Evolutionary conservation across 2,329 filamentous ascomycete genomes (phyloP), one percentile per base, ranked within the genome.

Genomic region (Sarocladium kiliense): DNA sequence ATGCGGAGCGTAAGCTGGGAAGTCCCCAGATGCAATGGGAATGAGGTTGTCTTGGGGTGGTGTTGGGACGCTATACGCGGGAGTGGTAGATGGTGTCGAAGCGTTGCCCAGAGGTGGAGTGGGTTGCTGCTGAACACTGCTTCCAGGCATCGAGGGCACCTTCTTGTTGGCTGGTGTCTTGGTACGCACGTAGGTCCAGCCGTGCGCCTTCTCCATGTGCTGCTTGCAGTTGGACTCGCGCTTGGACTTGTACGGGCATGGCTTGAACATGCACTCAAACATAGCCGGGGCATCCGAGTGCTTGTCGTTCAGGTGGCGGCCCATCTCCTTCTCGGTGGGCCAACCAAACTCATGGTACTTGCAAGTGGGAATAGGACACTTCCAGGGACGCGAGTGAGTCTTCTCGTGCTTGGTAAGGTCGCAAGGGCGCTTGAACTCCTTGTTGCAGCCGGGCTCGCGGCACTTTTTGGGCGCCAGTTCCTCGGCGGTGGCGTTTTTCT

Each of bases 361-460:
- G 88, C 94, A 97, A 45, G 82, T 85, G 39, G 81, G 67, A 21
- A 89, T 77, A 6, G 85, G 81, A 72, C 94, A 99, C 77, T 99
- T 99, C 88, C 89, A 97, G 10, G 93, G 94, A 34, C 94, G 89
- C 55, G 90, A 91, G 71, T 99, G 94, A 0, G 93, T 97, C 79
- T 97, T 99, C 75, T 96, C 89, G 73, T 99, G 94, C 78, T 97
- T 97, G 62, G 91, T 97, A 57, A 97, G 77, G 70, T 99, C 94
- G 72, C 94, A 97, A n/a, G 91, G 91, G 59, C 94, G 87, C 74
- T 94, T 95, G 77, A 97, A 97, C 71, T 93, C 85, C 74, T 96
- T 97, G 71, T 84, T 85, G 74, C 93, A 97, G 39, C 83, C 82
- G 4, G 77, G 77, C 67, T 91, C 83, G 59, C 81, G 80, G 77